phyloP scores from a whole-genome alignment of 768 basidiomycete species.

The Mycena epipterygia region DNA sequence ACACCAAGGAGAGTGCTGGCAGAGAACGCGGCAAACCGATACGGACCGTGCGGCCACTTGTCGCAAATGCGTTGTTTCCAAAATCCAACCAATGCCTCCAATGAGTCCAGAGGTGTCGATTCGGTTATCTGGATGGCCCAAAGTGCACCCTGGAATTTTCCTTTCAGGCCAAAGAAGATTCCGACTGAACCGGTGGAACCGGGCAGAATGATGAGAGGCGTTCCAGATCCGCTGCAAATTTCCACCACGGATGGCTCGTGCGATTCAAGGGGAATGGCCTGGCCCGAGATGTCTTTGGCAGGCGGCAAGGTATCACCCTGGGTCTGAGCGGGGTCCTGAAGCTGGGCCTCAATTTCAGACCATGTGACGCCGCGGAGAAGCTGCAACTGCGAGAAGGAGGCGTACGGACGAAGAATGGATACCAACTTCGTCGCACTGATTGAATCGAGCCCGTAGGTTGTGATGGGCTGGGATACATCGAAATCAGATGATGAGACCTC shows the following conservation, averaged over 20 bases:
- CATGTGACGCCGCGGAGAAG: slow-evolving; percentile 9
- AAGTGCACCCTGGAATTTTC: background rate
- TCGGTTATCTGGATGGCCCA: slow-evolving; percentile 32
- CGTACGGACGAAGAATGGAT: slow-evolving; percentile 6
- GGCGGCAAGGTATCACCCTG: background rate
- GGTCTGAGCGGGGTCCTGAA: background rate
- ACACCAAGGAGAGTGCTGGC: slow-evolving; percentile 9
- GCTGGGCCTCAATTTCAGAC: background rate
- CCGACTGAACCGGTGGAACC: slow-evolving; percentile 11
- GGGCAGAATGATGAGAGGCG: slow-evolving; percentile 26
- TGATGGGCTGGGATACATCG: slow-evolving; percentile 3
- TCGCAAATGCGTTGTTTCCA: slow-evolving; percentile 22
- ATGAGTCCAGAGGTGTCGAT: slow-evolving; percentile 2
- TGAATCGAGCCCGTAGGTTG: slow-evolving; percentile 15
- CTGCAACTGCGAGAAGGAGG: slow-evolving; percentile 6
- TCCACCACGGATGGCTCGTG: too few species aligned
- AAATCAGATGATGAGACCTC: slow-evolving; percentile 9
- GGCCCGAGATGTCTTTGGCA: background rate
- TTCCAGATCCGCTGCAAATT: slow-evolving; percentile 5
- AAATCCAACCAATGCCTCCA: slow-evolving; percentile 12
- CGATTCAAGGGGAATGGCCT: slow-evolving; percentile 30
- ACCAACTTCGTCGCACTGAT: slow-evolving; percentile 4
- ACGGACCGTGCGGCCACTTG: slow-evolving; percentile 27
- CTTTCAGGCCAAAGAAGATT: slow-evolving; percentile 6
- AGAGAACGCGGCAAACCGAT: slow-evolving; percentile 21